Percentiles rank a stretch among this genome's conserved stretches.
Evolutionary conservation across 2,329 filamentous ascomycete genomes (phyloP).

Genomic region (Fulvia fulva): DNA sequence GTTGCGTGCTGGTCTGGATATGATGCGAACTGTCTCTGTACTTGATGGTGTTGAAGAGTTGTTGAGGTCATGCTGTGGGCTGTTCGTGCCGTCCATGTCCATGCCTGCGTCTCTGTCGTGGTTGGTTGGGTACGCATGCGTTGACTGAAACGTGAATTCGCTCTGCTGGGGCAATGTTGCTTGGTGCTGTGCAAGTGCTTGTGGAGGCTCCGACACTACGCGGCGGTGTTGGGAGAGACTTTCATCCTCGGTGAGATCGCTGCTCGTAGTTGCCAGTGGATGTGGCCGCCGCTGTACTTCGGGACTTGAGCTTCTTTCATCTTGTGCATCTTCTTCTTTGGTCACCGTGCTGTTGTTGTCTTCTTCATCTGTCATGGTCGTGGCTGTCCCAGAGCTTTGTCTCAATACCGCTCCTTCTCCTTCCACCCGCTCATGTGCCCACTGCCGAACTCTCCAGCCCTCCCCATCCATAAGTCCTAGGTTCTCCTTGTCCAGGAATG

Average conservation of each 20-base stretch:
- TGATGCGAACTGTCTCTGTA: slow-evolving; percentile 30
- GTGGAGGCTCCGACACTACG: slow-evolving; percentile 26
- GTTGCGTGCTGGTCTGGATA: slow-evolving; percentile 21
- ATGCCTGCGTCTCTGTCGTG: slow-evolving; percentile 53
- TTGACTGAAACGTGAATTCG: slow-evolving; percentile 66
- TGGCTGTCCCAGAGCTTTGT: slow-evolving; percentile 31
- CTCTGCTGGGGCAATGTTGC: slow-evolving; percentile 41
- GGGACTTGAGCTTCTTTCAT: slow-evolving; percentile 41
- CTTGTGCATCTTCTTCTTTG: slow-evolving; percentile 49
- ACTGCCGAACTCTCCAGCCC: slow-evolving; percentile 62
- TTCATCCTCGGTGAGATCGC: slow-evolving; percentile 22
- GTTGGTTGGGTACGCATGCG: slow-evolving; percentile 54
- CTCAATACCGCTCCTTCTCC: slow-evolving; percentile 41
- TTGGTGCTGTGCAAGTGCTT: slow-evolving; percentile 10
- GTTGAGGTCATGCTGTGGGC: slow-evolving; percentile 38
- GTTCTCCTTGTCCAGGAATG: slow-evolving; percentile 77
- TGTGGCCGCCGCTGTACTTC: slow-evolving; percentile 27
- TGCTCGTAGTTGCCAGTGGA: slow-evolving; percentile 17
- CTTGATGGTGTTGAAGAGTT: slow-evolving; percentile 36
- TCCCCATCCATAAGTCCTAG: slow-evolving; percentile 77
- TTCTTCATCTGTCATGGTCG: slow-evolving; percentile 60
- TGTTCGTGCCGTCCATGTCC: slow-evolving; percentile 42
- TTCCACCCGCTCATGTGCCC: slow-evolving; percentile 67
- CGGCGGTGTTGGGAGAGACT: slow-evolving; percentile 13
- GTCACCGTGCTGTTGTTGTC: slow-evolving; percentile 50